Conservation (phyloP, 768 basidiomycete species). For the Mycena sanguinolenta region DNA sequence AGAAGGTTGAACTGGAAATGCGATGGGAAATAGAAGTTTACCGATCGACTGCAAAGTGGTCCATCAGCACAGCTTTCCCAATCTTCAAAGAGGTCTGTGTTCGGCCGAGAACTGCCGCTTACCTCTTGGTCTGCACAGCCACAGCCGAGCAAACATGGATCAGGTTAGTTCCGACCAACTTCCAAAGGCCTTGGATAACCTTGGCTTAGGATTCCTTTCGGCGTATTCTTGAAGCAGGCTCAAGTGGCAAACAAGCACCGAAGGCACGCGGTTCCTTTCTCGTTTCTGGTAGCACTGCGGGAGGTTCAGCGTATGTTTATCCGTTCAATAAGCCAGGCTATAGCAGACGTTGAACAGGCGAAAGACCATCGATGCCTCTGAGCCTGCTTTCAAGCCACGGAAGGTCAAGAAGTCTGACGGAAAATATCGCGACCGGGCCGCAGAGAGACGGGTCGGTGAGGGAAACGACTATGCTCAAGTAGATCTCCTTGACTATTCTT, state of each 20-base stretch:
- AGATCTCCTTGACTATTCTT: conserved; percentile 22
- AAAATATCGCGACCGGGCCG: conserved; percentile 81
- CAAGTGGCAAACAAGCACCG: conserved; percentile 40
- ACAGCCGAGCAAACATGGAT: conserved; percentile 44
- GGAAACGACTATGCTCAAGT: conserved; percentile 84
- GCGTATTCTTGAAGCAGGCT: conserved; percentile 57
- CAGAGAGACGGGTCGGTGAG: conserved; percentile 75
- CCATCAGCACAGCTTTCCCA: too few species aligned
- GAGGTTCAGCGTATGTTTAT: conserved; percentile 48
- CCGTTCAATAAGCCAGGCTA: background rate
- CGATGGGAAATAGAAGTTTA: too few species aligned
- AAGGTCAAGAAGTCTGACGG: conserved; percentile 75
- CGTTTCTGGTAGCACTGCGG: conserved; percentile 31
- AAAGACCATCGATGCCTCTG: conserved; percentile 62
- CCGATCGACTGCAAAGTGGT: too few species aligned
- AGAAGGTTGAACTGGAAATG: too few species aligned
- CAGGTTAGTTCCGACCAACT: conserved; percentile 44
- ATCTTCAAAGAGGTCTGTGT: too few species aligned
- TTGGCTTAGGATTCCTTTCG: conserved; percentile 71
- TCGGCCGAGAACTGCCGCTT: too few species aligned
- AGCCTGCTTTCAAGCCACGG: conserved; percentile 85
- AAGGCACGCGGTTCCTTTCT: conserved; percentile 50
- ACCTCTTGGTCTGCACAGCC: too few species aligned
- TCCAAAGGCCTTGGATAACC: background rate
- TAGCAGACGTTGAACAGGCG: conserved; percentile 47